Conservation (phyloP, 2,329 filamentous ascomycete genomes). For the Xylaria sp. region DNA sequence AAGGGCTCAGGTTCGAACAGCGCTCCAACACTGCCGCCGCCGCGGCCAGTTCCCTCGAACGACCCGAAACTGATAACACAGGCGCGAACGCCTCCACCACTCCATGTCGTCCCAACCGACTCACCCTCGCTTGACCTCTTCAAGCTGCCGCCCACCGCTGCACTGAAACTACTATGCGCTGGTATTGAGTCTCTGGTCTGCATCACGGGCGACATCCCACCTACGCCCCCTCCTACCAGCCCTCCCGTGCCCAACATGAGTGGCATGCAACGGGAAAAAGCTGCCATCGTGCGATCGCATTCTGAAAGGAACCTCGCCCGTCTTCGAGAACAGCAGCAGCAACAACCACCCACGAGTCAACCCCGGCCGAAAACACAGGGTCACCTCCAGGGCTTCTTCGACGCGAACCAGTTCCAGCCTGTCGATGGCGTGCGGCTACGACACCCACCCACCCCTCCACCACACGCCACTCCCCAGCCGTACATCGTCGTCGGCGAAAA, state of each 20-base stretch:
- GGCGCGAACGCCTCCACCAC: constrained; percentile 53
- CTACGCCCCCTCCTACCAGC: constrained; percentile 75
- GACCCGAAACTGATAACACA: constrained; percentile 51
- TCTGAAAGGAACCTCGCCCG: constrained; percentile 64
- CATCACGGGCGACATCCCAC: constrained; percentile 80
- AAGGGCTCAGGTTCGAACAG: constrained; percentile 36
- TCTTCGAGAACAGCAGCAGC: constrained; percentile 50
- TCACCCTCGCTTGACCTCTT: constrained; percentile 71
- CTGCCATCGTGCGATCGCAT: constrained; percentile 66
- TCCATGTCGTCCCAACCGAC: constrained; percentile 56
- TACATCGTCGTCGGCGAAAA: constrained; percentile 74
- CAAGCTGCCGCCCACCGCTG: constrained; percentile 75
- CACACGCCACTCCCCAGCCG: constrained; percentile 54
- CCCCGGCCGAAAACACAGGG: constrained; percentile 15
- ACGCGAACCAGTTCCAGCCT: constrained; percentile 47
- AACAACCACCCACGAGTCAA: constrained; percentile 35
- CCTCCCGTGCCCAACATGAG: constrained; percentile 73
- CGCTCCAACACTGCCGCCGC: constrained; percentile 50
- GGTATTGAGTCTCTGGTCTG: constrained; percentile 76
- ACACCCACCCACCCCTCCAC: constrained; percentile 46
- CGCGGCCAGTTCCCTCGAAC: constrained; percentile 52
- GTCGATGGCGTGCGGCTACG: constrained; percentile 67
- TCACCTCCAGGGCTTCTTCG: constrained; percentile 37
- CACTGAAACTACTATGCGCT: constrained; percentile 81
- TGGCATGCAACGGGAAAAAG: constrained; percentile 70